Conservation (phyloP, 169 alveolate species). For the Eimeria tenella region DNA sequence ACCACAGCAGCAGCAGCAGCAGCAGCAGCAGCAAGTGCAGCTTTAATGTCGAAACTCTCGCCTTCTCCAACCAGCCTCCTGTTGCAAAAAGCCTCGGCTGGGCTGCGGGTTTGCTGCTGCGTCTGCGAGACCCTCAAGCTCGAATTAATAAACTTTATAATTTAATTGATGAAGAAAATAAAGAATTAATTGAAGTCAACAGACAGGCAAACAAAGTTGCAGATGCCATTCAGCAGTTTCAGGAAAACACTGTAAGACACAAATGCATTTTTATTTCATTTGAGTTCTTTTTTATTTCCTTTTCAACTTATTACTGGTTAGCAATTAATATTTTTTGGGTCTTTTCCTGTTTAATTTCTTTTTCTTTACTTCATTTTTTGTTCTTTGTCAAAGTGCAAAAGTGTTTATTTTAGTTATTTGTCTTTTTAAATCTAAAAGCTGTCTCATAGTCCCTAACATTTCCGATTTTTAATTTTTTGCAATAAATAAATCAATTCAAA, state of each 20-base stretch:
- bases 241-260: slow-evolving; percentile 80
- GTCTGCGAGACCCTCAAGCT: slow-evolving; percentile 94
- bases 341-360: no score
- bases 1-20: not conserved
- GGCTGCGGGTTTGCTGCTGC: slow-evolving; percentile 92
- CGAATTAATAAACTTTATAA: slow-evolving; percentile 88
- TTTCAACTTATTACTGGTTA: no score
- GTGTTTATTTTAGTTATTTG: no score
- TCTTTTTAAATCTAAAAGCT: no score
- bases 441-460: no score
- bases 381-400: no score
- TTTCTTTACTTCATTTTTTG: no score
- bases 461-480: no score
- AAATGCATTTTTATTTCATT: no score
- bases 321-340: no score
- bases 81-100: slow-evolving; percentile 96
- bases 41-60: slow-evolving; percentile 88
- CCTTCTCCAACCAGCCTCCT: slow-evolving; percentile 95
- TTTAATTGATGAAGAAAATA: slow-evolving; percentile 90
- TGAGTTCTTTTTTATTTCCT: no score
- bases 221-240: slow-evolving; percentile 92
- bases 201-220: slow-evolving; percentile 89
- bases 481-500: no score
- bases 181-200: slow-evolving; percentile 93
- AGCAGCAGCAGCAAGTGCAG: slow-evolving; percentile 19